Conservation (phyloP, 108 stramenopile genomes). For the Skeletonema grethae region DNA sequence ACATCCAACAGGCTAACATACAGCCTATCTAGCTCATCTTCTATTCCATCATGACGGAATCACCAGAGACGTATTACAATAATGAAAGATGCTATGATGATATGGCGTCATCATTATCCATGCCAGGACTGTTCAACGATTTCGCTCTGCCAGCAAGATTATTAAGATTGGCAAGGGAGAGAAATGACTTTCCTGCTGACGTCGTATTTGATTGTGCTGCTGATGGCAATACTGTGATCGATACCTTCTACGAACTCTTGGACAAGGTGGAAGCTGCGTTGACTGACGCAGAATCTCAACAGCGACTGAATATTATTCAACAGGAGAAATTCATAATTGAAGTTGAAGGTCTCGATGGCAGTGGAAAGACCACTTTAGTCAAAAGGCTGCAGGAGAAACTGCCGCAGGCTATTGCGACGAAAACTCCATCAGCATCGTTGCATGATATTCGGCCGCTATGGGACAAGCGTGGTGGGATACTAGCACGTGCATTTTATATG, state of each 20-base stretch:
- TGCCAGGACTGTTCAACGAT: background rate
- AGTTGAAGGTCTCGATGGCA: constrained; percentile 49
- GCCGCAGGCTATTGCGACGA: constrained; percentile 17
- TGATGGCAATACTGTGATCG: too few relatives aligned
- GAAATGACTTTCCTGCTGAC: background rate
- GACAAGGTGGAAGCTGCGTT: too few relatives aligned
- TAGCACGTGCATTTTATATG: constrained; percentile 52
- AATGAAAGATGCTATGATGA: background rate
- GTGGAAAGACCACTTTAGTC: constrained; percentile 45
- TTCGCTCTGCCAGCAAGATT: background rate
- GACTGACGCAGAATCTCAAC: background rate
- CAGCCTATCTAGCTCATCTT: too few relatives aligned
- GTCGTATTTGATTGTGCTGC: too few relatives aligned
- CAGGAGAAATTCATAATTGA: constrained; percentile 21
- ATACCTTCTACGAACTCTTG: too few relatives aligned
- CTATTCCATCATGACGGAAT: too few relatives aligned
- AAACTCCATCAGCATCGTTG: constrained; percentile 33
- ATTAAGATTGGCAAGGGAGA: background rate
- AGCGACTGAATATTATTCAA: background rate
- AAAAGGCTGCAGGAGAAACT: constrained; percentile 2
- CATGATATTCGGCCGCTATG: constrained; percentile 32
- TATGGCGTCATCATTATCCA: background rate
- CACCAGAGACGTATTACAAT: too few relatives aligned
- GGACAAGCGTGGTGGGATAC: constrained; percentile 42
- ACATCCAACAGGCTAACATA: too few relatives aligned